phyloP scores from a whole-genome alignment of 139 green algal genomes.

The Medakamo hakoo region DNA sequence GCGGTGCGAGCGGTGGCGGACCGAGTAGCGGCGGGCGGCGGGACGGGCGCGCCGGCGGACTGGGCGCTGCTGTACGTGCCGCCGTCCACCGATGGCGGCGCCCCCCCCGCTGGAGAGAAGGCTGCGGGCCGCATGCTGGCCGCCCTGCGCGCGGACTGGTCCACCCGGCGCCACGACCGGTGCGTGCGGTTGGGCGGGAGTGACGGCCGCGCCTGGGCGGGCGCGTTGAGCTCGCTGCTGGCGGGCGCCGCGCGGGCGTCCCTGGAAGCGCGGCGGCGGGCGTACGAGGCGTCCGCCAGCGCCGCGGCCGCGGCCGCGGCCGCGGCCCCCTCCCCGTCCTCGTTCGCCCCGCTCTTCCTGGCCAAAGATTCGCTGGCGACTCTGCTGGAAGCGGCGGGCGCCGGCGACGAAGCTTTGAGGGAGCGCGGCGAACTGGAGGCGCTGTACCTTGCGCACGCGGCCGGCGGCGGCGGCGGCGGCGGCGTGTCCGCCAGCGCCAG shows the following conservation, averaged over 20 bases:
- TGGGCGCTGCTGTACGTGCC: background rate
- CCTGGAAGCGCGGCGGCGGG: background rate
- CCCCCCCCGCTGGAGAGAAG: too few species aligned
- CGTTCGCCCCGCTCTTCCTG: background rate
- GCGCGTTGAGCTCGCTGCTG: background rate
- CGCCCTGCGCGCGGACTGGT: background rate
- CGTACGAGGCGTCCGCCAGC: background rate
- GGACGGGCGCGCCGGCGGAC: too few species aligned
- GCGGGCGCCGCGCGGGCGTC: too few species aligned
- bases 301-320: too few species aligned
- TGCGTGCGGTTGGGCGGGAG: background rate
- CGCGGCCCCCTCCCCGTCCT: background rate
- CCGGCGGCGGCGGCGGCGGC: too few species aligned
- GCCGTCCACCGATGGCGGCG: too few species aligned
- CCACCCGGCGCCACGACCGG: too few species aligned
- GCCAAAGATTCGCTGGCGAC: background rate
- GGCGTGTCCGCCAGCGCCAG: too few species aligned
- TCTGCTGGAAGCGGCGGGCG: background rate
- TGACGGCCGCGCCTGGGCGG: background rate
- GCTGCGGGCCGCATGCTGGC: background rate
- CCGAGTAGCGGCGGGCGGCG: background rate
- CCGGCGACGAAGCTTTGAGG: background rate
- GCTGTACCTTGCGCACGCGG: too few species aligned
- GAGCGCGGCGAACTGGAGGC: background rate
- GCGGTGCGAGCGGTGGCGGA: background rate